Percentiles rank a stretch among this genome's conserved stretches.
phyloP scores from a whole-genome alignment of 352 stramenopile species.

The Pythium apleroticum region DNA sequence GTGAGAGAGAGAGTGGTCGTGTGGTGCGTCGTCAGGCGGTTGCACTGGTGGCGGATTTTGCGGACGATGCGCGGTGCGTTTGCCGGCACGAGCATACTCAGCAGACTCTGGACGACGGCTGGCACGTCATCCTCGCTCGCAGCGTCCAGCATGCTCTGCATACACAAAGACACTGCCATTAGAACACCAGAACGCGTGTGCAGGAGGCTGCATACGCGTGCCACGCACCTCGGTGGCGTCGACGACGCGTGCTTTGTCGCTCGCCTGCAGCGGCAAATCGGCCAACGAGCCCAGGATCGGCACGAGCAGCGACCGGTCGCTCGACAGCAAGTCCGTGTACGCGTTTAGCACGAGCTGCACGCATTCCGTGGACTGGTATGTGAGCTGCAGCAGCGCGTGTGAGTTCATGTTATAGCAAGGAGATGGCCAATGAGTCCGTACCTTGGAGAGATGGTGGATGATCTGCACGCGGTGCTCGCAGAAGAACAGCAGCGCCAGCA shows the following conservation, averaged over 20 bases:
- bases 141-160: conserved; percentile 66
- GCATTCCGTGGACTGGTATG: conserved; percentile 79
- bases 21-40: conserved; percentile 39
- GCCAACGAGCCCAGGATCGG: conserved; percentile 77
- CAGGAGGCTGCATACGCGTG: background rate
- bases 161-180: background rate
- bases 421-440: conserved; percentile 11
- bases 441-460: conserved; percentile 81
- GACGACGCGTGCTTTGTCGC: conserved; percentile 67
- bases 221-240: conserved; percentile 55
- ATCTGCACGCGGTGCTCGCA: conserved; percentile 72
- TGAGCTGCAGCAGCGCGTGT: conserved; percentile 40
- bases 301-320: conserved; percentile 73
- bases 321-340: conserved; percentile 75
- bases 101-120: conserved; percentile 69
- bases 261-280: conserved; percentile 60
- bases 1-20: conserved; percentile 53
- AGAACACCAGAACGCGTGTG: background rate
- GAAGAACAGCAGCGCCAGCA: conserved; percentile 70
- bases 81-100: conserved; percentile 65
- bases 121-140: conserved; percentile 79
- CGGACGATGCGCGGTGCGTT: conserved; percentile 44
- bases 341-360: conserved; percentile 70
- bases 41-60: conserved; percentile 63
- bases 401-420: background rate